phyloP scores from a whole-genome alignment of 768 basidiomycete species.

The Suillus sp. region DNA sequence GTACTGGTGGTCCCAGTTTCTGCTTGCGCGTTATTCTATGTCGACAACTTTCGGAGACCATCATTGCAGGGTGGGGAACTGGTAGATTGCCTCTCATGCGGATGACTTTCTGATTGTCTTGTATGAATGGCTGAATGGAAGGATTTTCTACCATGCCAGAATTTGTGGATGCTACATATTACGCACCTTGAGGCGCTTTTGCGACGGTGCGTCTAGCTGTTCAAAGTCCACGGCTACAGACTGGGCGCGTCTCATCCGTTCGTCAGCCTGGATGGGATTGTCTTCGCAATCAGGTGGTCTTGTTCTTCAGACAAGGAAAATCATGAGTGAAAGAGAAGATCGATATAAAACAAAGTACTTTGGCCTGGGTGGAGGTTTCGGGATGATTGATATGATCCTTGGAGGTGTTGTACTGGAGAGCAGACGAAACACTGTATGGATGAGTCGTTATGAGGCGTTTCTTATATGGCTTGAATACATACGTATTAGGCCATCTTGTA shows the following conservation, averaged over 20 bases:
- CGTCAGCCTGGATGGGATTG: slow-evolving; percentile 41
- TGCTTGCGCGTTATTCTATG: background rate
- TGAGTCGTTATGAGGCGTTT: background rate
- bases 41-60: slow-evolving; percentile 28
- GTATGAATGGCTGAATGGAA: slow-evolving; percentile 15
- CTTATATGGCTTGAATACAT: background rate
- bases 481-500: slow-evolving; percentile 6
- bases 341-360: slow-evolving; percentile 34
- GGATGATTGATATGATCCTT: slow-evolving; percentile 43
- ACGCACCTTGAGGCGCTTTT: slow-evolving; percentile 23
- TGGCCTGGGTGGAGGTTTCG: slow-evolving; percentile 43
- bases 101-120: slow-evolving; percentile 17
- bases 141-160: slow-evolving; percentile 6
- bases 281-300: slow-evolving; percentile 56
- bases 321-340: background rate
- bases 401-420: slow-evolving; percentile 40
- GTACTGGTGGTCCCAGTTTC: background rate
- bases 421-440: slow-evolving; percentile 48
- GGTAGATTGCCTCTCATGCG: slow-evolving; percentile 3
- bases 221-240: slow-evolving; percentile 43
- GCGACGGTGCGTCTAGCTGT: slow-evolving; percentile 31
- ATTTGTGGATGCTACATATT: background rate
- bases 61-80: slow-evolving; percentile 19
- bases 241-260: slow-evolving; percentile 42
- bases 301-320: slow-evolving; percentile 34